Percentiles rank a stretch among this genome's conserved stretches.
Conservation (phyloP, 495 filamentous ascomycete genomes). For the Penicillium macrosclerotiorum region DNA sequence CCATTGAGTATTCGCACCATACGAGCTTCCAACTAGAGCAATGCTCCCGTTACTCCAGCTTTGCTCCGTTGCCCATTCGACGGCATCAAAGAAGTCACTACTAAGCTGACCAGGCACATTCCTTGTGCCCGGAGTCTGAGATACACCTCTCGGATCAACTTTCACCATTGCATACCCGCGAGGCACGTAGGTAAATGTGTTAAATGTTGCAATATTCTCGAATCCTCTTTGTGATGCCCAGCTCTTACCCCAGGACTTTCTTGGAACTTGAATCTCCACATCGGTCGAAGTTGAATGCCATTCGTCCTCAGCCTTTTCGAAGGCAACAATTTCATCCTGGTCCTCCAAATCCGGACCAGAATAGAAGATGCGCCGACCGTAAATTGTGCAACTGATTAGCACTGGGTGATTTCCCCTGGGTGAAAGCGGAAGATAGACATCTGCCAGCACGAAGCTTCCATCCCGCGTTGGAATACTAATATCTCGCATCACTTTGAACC, state of each 20-base stretch:
- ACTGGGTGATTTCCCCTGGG: neutral
- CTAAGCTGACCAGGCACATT: neutral
- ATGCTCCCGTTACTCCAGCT: neutral
- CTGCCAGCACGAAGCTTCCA: neutral
- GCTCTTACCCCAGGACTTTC: neutral
- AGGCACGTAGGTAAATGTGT: neutral
- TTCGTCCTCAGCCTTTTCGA: neutral
- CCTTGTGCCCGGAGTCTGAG: neutral
- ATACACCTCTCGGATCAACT: neutral
- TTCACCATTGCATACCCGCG: conserved; percentile 1
- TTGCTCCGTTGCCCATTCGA: neutral
- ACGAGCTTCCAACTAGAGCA: conserved; percentile 1
- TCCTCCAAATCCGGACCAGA: neutral
- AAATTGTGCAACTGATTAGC: neutral
- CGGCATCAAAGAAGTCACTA: neutral
- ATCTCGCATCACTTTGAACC: neutral
- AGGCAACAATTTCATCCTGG: neutral
- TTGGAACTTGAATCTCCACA: neutral
- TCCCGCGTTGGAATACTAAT: neutral
- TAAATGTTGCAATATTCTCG: neutral
- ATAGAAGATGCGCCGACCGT: neutral
- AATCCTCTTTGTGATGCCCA: neutral
- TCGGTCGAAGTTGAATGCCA: neutral
- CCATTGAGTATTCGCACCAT: conserved; percentile 2
- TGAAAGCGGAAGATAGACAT: neutral